phyloP scores from a whole-genome alignment of 805 yeast species.

The Hanseniaspora valbyensis region DNA sequence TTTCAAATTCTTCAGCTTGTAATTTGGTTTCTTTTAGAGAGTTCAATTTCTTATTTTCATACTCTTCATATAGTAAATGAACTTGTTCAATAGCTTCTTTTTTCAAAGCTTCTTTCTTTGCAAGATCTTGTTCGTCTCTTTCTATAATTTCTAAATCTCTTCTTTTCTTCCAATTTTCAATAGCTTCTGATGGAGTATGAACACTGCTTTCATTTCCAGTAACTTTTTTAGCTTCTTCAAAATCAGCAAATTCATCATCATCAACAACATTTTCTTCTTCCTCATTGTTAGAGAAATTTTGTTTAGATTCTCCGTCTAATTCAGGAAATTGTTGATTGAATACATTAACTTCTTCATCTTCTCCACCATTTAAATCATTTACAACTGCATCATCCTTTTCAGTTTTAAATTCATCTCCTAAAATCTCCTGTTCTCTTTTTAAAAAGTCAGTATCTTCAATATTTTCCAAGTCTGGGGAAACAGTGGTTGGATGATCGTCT shows the following conservation, averaged over 20 bases:
- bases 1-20: constrained; percentile 61
- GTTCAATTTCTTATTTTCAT: constrained; percentile 71
- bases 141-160: constrained; percentile 66
- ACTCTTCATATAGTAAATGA: constrained; percentile 86
- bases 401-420: constrained; percentile 63
- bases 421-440: constrained; percentile 53
- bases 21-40: constrained; percentile 49
- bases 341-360: constrained; percentile 40
- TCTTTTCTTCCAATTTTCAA: constrained; percentile 71
- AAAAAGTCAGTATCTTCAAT: constrained; percentile 43
- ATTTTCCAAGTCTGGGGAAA: constrained; percentile 27
- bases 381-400: constrained; percentile 46
- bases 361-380: constrained; percentile 31
- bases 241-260: constrained; percentile 36
- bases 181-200: constrained; percentile 45
- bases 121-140: constrained; percentile 60
- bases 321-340: constrained; percentile 59
- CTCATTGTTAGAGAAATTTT: too few relatives aligned
- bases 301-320: constrained; percentile 15
- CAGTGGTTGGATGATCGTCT: constrained; percentile 30
- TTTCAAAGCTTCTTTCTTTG: constrained; percentile 55
- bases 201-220: constrained; percentile 21
- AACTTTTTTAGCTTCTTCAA: constrained; percentile 15
- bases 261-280: constrained; percentile 21
- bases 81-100: constrained; percentile 69